Base-by-base conservation (phyloP, 805 yeast genomes). In the Starmera amethionina region DNA sequence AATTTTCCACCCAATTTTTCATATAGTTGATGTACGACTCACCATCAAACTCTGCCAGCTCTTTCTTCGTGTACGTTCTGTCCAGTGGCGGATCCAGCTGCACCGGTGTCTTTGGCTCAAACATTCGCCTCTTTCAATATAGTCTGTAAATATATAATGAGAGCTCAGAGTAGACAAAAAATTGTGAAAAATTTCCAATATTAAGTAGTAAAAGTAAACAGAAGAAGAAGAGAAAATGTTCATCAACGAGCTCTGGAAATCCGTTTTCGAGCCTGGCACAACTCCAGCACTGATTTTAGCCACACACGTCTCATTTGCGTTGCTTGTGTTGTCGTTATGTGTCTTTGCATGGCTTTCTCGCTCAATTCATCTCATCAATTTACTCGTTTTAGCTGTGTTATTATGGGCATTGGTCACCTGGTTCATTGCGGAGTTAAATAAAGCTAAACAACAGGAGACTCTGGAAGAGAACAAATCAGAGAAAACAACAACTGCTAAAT, bases 191-290 rank as follows among this genome's bases (percentile, higher is more conserved):
- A 22, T 22, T 22, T 22, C 25, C 32, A 13, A 13, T n/a, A 12
- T 13, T 42, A 40, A 12, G 49, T 44, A 15, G 46, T 48, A 37
- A 41, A 51, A 4, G 55, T 58, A 13, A 47, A 40, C n/a, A 22
- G 11, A 33, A 19, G 6, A 10, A 8, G 5, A 7, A 4, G 19
- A n/a, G 8, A 41, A 47, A 33, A 38, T 62, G 14, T 79, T 79
- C 55, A 43, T 82, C 31, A 65, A 62, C 22, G 94, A 83, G 22
- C 70, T 90, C 35, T 89, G 97, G 97, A 80, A 83, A 41, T 84
- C 95, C 12, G 76, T 93, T 25, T 85, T 90, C 62, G 79, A 86
- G 14, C 97, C 97, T 6, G 98, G 98, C 1, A 77, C 95, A 1
- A 75, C 93, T 1, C 96, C 97, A 1, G 87, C 94, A 1, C 70